phyloP scores from a whole-genome alignment of 169 alveolate species.

The Eimeria praecox region DNA sequence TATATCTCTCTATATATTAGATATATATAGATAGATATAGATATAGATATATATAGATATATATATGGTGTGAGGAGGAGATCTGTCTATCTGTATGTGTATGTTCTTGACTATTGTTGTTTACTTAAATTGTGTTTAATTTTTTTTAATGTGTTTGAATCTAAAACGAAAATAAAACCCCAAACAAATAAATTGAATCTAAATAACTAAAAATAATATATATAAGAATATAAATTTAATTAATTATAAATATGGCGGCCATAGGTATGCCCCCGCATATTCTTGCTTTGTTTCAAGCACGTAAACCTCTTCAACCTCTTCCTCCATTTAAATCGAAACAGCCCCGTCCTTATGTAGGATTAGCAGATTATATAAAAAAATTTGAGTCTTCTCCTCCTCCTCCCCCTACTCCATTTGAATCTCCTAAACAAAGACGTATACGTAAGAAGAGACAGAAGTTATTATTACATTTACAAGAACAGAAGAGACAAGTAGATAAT shows the following conservation, averaged over 20 bases:
- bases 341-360: conserved; percentile 67
- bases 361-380: conserved; percentile 56
- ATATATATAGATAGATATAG: too few relatives aligned
- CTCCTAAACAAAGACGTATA: conserved; percentile 76
- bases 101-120: too few relatives aligned
- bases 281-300: conserved; percentile 82
- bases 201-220: too few relatives aligned
- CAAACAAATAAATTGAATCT: too few relatives aligned
- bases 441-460: conserved; percentile 76
- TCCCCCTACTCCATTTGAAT: conserved; percentile 72
- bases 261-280: conserved; percentile 84
- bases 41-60: too few relatives aligned
- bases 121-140: too few relatives aligned
- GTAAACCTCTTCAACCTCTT: conserved; percentile 75
- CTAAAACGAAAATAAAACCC: too few relatives aligned
- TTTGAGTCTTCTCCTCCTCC: conserved; percentile 80
- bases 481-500: conserved; percentile 65
- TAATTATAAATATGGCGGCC: conserved; percentile 83
- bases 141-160: too few relatives aligned
- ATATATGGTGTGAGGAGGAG: too few relatives aligned
- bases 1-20: too few relatives aligned
- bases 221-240: too few relatives aligned
- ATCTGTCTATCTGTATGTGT: too few relatives aligned
- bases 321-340: conserved; percentile 75
- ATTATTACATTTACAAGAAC: conserved; percentile 65